A percentile compares a stretch with the other conserved stretches of the same genome.
phyloP scores from a whole-genome alignment of 2,329 filamentous ascomycete species.

The Fusarium austroafricanum region DNA sequence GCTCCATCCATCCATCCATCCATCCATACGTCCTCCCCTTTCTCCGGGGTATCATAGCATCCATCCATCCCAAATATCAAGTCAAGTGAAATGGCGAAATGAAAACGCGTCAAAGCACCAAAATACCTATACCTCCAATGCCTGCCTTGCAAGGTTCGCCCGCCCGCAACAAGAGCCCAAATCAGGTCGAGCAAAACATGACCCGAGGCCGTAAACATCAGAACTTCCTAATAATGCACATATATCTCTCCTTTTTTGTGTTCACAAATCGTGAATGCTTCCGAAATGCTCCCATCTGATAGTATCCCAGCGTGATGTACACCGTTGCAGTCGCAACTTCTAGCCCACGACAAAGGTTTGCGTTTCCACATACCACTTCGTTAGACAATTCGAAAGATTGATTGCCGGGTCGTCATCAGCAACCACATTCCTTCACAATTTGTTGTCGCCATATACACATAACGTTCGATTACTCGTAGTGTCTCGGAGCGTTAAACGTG shows the following conservation, averaged over 20 bases:
- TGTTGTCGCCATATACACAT: slow-evolving; percentile 11
- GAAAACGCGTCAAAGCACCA: slow-evolving; percentile 27
- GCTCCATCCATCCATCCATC: slow-evolving; percentile 20
- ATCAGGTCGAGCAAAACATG: slow-evolving; percentile 24
- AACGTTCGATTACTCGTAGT: slow-evolving; percentile 46
- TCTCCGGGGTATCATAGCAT: slow-evolving; percentile 41
- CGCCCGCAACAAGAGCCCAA: slow-evolving; percentile 29
- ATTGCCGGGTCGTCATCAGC: background rate
- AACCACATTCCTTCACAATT: slow-evolving; percentile 11
- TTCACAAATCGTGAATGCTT: slow-evolving; percentile 22
- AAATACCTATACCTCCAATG: slow-evolving; percentile 25
- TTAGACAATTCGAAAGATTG: slow-evolving; percentile 26
- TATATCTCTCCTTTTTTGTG: slow-evolving; percentile 19
- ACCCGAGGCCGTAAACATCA: slow-evolving; percentile 34
- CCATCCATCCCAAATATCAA: slow-evolving; percentile 27
- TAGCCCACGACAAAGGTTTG: slow-evolving; percentile 11
- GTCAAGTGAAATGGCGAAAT: background rate
- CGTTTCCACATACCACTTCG: slow-evolving; percentile 25
- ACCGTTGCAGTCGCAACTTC: slow-evolving; percentile 46
- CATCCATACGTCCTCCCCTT: slow-evolving; percentile 26
- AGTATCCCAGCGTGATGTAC: slow-evolving; percentile 40
- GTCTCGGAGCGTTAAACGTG: slow-evolving; percentile 46
- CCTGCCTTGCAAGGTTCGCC: slow-evolving; percentile 4
- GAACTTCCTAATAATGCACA: slow-evolving; percentile 42
- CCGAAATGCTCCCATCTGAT: slow-evolving; percentile 40